These are phyloP conservation scores for Blepharisma japonicum DNA, from an alignment of 73 alveolate genomes.

Conservation along the genomic window DNA sequence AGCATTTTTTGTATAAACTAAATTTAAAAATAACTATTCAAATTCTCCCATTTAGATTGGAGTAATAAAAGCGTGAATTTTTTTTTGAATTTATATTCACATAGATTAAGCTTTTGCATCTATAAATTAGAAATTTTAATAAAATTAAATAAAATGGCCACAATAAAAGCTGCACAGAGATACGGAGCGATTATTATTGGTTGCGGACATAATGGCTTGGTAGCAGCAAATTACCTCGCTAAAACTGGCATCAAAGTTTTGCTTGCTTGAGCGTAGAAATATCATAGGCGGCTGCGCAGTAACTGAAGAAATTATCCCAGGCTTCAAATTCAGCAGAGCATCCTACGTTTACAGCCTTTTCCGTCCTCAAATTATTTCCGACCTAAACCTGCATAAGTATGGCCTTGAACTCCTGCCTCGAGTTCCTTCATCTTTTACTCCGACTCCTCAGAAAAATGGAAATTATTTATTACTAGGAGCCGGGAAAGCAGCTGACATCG, in stretches of 20 bases:
- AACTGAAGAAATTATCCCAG: constrained; percentile 65
- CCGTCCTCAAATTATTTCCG: constrained; percentile 47
- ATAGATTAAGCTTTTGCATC: too few species aligned
- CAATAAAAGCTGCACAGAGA: not conserved
- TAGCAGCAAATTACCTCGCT: constrained; percentile 58
- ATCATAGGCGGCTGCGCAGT: constrained; percentile 72
- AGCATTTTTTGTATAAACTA: too few species aligned
- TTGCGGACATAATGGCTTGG: constrained; percentile 70
- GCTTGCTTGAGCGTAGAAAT: constrained; percentile 60
- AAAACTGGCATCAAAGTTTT: constrained; percentile 30
- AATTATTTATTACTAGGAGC: constrained; percentile 53
- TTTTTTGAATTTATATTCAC: too few species aligned
- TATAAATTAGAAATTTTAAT: too few species aligned
- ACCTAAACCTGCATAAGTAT: constrained; percentile 47
- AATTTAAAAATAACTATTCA: too few species aligned
- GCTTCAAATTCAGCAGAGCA: constrained; percentile 53
- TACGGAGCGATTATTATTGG: constrained; percentile 70
- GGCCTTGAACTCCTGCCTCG: constrained; percentile 45
- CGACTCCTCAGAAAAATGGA: constrained; percentile 35
- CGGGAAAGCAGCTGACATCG: constrained; percentile 31
- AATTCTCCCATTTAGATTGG: too few species aligned
- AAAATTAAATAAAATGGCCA: not conserved
- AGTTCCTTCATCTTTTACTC: constrained; percentile 56
- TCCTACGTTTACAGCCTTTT: constrained; percentile 50
- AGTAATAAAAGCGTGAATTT: too few species aligned